Evolutionary conservation across 2,329 filamentous ascomycete species (phyloP).

Genomic region (Pseudocercospora fuligena): DNA sequence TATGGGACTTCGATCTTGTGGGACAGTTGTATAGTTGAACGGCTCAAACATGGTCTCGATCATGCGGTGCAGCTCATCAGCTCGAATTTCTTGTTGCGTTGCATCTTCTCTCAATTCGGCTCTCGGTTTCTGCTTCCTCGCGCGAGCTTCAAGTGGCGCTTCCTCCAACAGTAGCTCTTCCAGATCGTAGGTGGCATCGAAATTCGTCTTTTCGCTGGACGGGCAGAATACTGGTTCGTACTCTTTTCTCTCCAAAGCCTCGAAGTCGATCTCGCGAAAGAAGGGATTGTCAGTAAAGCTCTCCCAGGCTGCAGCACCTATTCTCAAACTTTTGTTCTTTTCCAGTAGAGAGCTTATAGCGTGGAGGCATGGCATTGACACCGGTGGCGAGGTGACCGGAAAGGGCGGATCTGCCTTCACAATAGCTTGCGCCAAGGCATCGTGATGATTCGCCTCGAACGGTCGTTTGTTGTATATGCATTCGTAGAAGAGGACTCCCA

Average conservation of each 20-base stretch:
- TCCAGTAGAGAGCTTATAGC: constrained; percentile 85
- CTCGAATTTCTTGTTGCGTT: constrained; percentile 89
- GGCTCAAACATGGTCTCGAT: constrained; percentile 93
- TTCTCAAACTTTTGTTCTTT: constrained; percentile 76
- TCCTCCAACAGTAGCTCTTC: constrained; percentile 94
- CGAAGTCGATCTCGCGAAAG: constrained; percentile 85
- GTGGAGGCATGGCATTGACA: constrained; percentile 85
- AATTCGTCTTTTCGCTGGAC: constrained; percentile 97
- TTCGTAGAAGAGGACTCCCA: constrained; percentile 98
- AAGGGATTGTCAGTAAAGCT: constrained; percentile 88
- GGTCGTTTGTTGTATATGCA: constrained; percentile 99
- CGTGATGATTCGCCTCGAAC: constrained; percentile 88
- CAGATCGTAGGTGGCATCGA: constrained; percentile 96
- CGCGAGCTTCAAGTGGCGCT: constrained; percentile 88
- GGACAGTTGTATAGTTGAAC: constrained; percentile 89
- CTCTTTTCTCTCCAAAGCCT: constrained; percentile 80
- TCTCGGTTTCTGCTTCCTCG: constrained; percentile 89
- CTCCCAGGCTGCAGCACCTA: constrained; percentile 81
- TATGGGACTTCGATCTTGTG: constrained; percentile 65
- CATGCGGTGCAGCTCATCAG: constrained; percentile 90
- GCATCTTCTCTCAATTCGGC: constrained; percentile 92
- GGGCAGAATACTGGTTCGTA: constrained; percentile 91
- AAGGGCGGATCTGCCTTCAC: constrained; percentile 81
- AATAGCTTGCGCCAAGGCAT: constrained; percentile 78
- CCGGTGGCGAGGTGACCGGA: constrained; percentile 88